Base-by-base conservation (phyloP, 75 land plant genomes). In the Sequoia sempervirens region DNA sequence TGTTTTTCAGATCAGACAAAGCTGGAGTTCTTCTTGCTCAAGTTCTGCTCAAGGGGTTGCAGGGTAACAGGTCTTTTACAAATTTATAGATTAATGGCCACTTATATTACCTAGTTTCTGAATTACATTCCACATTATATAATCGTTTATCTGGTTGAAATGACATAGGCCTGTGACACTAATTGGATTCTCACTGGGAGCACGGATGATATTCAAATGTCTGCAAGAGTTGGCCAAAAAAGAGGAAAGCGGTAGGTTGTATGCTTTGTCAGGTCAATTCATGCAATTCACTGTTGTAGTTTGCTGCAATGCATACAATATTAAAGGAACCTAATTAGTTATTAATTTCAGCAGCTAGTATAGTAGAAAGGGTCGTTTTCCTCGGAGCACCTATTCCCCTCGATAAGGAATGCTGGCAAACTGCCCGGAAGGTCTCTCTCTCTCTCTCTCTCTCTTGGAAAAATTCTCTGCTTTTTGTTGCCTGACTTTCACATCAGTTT, bases 1-100 rank as follows among this genome's bases (percentile, higher is more conserved):
- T n/a, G n/a, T n/a, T n/a, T 81, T 70, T 36, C 86, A 98, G 99
- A 81, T 93, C 98, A 47, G 99, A 96, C 79, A 98, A 98, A 85
- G 99, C 98, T 81, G 99, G 99, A 38, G 90, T 89, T 83, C 84
- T 98, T 58, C 95, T 98, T 75, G 98, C 99, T 81, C 90, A 93
- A 85, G 92, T 91, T 12, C 79, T 98, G 52, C 41, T 90, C 66
- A 93, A 91, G 53, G 99, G 93, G n/a, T 81, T 92, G 84, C 99
- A 98, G 66, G 99, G 99, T 79, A 87, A 91, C 84, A 90, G 98
- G 96, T 90, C 85, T 54, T 34, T 54, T 81, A 61, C 78, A 83
- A 69, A 26, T 37, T 37, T 43, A 12, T 37, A 30, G n/a, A 23
- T 83, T 8, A 20, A 78, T 45, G 50, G 14, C 30, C 28, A n/a